Percentiles rank a stretch among this genome's conserved stretches.
phyloP scores from a whole-genome alignment of 306 rosid genomes.

The Purshia tridentata region DNA sequence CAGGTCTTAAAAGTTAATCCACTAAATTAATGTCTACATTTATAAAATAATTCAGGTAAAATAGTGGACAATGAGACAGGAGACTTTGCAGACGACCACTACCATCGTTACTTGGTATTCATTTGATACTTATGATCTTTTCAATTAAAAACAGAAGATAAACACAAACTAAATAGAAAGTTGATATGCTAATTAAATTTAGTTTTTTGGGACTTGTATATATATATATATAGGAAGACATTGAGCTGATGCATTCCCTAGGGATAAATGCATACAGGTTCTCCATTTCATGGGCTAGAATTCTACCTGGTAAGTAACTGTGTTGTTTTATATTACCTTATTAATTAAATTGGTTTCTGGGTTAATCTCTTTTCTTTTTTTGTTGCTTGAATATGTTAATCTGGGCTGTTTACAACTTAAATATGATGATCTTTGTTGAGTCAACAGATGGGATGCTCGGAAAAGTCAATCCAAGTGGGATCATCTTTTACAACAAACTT shows the following conservation, averaged over 20 bases:
- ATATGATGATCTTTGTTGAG: neutral
- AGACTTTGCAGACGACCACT: conserved; percentile 66
- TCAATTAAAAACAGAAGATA: neutral
- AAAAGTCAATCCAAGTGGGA: conserved; percentile 43
- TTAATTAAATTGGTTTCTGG: neutral
- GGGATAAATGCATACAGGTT: conserved; percentile 62
- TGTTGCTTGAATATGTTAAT: conserved; percentile 4
- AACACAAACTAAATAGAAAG: neutral
- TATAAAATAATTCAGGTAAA: conserved; percentile 40
- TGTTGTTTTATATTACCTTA: neutral
- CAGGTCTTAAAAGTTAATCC: no score
- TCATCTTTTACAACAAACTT: conserved; percentile 54
- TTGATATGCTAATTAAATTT: neutral
- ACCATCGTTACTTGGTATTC: conserved; percentile 48
- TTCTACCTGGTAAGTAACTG: conserved; percentile 52
- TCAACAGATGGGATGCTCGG: conserved; percentile 61
- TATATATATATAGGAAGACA: conserved; percentile 48
- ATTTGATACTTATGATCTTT: no score
- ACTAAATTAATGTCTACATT: neutral
- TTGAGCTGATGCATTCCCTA: conserved; percentile 48
- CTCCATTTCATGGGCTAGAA: conserved; percentile 74
- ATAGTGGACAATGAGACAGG: conserved; percentile 45
- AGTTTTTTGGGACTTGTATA: neutral
- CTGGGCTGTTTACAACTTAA: neutral
- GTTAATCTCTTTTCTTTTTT: neutral